Base-by-base conservation (phyloP, 306 rosid genomes). In the Rosa lucieae region DNA sequence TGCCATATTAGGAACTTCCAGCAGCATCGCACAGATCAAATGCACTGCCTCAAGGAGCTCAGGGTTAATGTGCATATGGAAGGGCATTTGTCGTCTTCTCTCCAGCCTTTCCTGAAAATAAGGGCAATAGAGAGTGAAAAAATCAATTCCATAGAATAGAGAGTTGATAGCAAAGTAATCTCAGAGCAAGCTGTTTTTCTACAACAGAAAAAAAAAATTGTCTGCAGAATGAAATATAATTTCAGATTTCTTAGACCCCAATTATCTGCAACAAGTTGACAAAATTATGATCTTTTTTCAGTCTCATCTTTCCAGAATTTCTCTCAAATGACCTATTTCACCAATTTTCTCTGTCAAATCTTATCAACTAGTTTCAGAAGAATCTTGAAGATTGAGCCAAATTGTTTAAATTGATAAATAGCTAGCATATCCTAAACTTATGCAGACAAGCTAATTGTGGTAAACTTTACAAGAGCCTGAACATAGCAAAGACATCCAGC, bases 61-160 rank as follows among this genome's bases (percentile, higher is more conserved):
- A 32, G 88, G 98, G 84, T 90, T 95, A 61, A 92, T 92, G 86
- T 95, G 99, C 99, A 95, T 95, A 77, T 95, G 99, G 80, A 91
- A 95, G 10, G 99, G 99, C 99, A 95, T 95, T 78, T 95, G 98
- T 4, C 98, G 87, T 74, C 98, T 90, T 82, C 99, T 85, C 88
- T 95, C 99, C 86, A 90, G 83, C 79, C 98, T 90, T 89, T 95
- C 99, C 99, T 95, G 91, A 52, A 82, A 72, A 52, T 65, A 66
- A 72, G 13, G 8, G 14, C 21, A 23, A 29, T 7, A 43, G 18
- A 14, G 53, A n/a, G 8, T 42, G 18, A 10, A 17, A 61, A 61
- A 61, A 61, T 69, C 15, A 39, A n/a, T 68, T 9, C 29, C 42
- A 11, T 2, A 21, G 17, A 44, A 69, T n/a, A 13, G 37, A 68